Conservation (phyloP, 441 rosid genomes). For the Gossypium aridum region DNA sequence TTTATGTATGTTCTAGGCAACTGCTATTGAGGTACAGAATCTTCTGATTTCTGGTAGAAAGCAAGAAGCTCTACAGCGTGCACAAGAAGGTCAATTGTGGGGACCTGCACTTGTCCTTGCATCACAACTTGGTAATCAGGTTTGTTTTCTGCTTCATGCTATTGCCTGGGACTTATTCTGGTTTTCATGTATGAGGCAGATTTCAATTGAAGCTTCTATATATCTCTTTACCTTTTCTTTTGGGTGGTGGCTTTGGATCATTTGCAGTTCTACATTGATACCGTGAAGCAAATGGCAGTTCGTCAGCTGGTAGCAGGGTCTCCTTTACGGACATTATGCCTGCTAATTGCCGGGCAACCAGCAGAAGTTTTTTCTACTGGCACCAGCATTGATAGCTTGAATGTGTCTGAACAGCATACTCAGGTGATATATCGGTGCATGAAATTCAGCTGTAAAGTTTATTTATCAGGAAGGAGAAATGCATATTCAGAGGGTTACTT, state of each 20-base stretch:
- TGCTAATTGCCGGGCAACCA: slow-evolving; percentile 96
- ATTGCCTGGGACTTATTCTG: slow-evolving; percentile 2
- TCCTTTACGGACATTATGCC: slow-evolving; percentile 90
- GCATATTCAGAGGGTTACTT: background rate
- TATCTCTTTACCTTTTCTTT: background rate
- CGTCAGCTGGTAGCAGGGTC: slow-evolving; percentile 85
- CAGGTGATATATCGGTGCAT: slow-evolving; percentile 44
- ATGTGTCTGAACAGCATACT: slow-evolving; percentile 39
- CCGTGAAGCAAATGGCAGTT: slow-evolving; percentile 96
- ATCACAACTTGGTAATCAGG: slow-evolving; percentile 95
- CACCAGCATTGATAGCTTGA: slow-evolving; percentile 19
- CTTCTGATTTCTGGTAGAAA: slow-evolving; percentile 94
- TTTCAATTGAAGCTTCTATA: background rate
- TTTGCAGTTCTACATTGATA: slow-evolving; percentile 79
- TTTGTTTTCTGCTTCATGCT: slow-evolving; percentile 26
- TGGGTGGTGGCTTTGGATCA: slow-evolving; percentile 17
- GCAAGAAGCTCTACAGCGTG: slow-evolving; percentile 73
- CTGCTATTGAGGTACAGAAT: slow-evolving; percentile 85
- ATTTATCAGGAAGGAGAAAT: background rate
- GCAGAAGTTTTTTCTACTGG: slow-evolving; percentile 75
- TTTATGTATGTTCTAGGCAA: slow-evolving; percentile 48
- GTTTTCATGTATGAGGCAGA: slow-evolving; percentile 4
- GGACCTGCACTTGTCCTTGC: slow-evolving; percentile 99
- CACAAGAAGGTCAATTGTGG: slow-evolving; percentile 96
- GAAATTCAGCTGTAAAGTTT: background rate